Evolutionary conservation across 2,329 filamentous ascomycete genomes (phyloP).

Genomic region (Knufia fluminis): DNA sequence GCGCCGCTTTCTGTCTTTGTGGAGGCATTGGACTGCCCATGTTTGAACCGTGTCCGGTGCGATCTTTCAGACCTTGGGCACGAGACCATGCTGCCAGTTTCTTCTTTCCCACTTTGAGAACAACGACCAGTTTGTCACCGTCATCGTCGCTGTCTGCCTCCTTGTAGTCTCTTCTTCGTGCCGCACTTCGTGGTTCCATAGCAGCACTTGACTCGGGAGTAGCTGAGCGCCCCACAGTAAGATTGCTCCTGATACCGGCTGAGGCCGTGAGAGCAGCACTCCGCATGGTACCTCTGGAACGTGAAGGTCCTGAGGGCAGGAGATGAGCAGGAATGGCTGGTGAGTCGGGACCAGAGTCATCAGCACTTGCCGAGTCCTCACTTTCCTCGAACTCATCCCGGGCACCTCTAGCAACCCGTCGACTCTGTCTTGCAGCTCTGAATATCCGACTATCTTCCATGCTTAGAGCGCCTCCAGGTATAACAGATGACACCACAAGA

Average conservation of each 20-base stretch:
- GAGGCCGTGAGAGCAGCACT: conserved; percentile 80
- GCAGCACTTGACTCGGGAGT: conserved; percentile 65
- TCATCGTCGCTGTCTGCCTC: conserved; percentile 70
- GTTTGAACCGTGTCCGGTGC: conserved; percentile 25
- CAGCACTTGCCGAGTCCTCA: conserved; percentile 76
- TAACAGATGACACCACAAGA: conserved; percentile 79
- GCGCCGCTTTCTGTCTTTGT: conserved; percentile 8
- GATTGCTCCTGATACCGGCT: conserved; percentile 69
- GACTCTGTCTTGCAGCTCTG: conserved; percentile 60
- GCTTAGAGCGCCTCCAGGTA: conserved; percentile 72
- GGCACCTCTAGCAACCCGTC: conserved; percentile 47
- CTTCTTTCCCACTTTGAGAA: conserved; percentile 61
- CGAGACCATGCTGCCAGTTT: conserved; percentile 53
- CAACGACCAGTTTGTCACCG: conserved; percentile 60
- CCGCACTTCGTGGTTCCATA: conserved; percentile 63
- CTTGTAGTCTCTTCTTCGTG: conserved; percentile 55
- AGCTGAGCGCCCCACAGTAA: conserved; percentile 59
- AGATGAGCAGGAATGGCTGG: conserved; percentile 63
- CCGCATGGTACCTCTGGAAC: conserved; percentile 71
- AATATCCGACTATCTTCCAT: conserved; percentile 81
- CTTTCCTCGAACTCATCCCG: conserved; percentile 61
- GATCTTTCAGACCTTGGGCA: conserved; percentile 48
- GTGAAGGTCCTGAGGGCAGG: conserved; percentile 61
- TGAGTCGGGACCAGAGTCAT: conserved; percentile 81
- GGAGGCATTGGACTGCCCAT: conserved; percentile 24